Percentiles rank a stretch among this genome's conserved stretches.
Conservation (phyloP, 371 early-diverging fungal genomes). For the Parasitella parasitica region DNA sequence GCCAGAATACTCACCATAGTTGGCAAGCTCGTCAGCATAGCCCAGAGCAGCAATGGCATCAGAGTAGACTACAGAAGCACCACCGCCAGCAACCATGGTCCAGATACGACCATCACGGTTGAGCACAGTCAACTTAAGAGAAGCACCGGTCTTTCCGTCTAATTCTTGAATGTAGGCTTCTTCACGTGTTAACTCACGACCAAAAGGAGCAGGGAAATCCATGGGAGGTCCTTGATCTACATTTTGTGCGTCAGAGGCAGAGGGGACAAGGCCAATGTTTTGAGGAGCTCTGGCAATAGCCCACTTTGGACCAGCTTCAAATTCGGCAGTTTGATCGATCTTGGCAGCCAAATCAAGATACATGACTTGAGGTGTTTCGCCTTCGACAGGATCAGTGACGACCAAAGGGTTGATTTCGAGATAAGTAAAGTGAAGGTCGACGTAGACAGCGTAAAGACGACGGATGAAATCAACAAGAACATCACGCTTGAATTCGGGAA, state of each 20-base stretch:
- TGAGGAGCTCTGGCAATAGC: conserved; percentile 73
- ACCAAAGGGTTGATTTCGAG: conserved; percentile 98
- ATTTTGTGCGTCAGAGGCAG: conserved; percentile 39
- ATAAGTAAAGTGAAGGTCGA: conserved; percentile 96
- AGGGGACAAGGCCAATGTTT: conserved; percentile 48
- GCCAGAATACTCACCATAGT: conserved; percentile 99
- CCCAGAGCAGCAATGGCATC: conserved; percentile 98
- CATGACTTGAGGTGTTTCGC: conserved; percentile 70
- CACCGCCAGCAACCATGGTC: conserved; percentile 99
- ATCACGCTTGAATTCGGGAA: conserved; percentile 75
- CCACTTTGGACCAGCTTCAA: conserved; percentile 93
- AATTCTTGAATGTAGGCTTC: conserved; percentile 97
- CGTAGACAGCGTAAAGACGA: conserved; percentile 91
- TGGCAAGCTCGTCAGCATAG: conserved; percentile 91
- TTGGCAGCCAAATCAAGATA: conserved; percentile 97
- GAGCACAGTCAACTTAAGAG: conserved; percentile 94
- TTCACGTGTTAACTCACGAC: conserved; percentile 93
- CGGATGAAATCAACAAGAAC: conserved; percentile 88
- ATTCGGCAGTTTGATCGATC: conserved; percentile 97
- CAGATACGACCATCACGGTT: conserved; percentile 95
- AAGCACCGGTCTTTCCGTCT: conserved; percentile 98
- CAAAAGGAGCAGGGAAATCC: conserved; percentile 98
- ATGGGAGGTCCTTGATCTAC: conserved; percentile 84
- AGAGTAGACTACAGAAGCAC: conserved; percentile 95
- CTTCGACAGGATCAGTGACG: conserved; percentile 72